Base-by-base conservation (phyloP, 2,329 filamentous ascomycete genomes). In the Aureobasidium namibiae region DNA sequence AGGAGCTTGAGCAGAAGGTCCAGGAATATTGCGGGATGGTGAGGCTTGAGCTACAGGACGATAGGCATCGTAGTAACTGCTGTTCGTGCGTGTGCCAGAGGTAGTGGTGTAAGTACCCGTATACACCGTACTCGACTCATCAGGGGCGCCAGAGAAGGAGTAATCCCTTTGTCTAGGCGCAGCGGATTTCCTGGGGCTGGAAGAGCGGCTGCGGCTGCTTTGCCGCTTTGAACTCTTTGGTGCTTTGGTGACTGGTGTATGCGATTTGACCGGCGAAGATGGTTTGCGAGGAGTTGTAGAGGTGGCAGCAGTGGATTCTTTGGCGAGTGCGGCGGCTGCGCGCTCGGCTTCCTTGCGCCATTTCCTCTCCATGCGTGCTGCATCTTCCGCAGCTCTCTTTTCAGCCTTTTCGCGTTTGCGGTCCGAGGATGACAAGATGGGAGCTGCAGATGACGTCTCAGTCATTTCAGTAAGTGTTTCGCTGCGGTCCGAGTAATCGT, bases 401-500 rank as follows among this genome's bases (percentile, higher is more conserved):
- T 72, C 70, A 14, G 70, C 76, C 63, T 75, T 73, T 44, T 73
- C 72, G 44, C 71, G 72, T 62, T 65, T 64, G 45, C 70, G 71
- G 60, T 70, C 57, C 44, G 66, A 26, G 58, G 64, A 63, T 21
- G 70, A 67, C 41, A 70, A 70, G 4, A 69, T 61, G 16, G 69
- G 64, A 7, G 65, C 68, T 65, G 75, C 68, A 61, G 74, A 75
- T 86, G 79, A 41, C 70, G 67, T 64, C 65, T 78, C 74, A 59
- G 75, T 75, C 67, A 72, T 63, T 65, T 78, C 73, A 60, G 75
- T 75, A 66, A 72, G 70, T 39, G 87, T 78, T 63, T 88, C 81
- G 62, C 84, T 80, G 53, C 83, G 78, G 65, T 79, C 84, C 50
- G 86, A 87, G 72, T 89, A 89, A 69, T 95, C 89, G 80, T 90